Evolutionary conservation across 2,329 filamentous ascomycete genomes (phyloP), one percentile per base, ranked within the genome.

Genomic region (Clarireedia paspali): DNA sequence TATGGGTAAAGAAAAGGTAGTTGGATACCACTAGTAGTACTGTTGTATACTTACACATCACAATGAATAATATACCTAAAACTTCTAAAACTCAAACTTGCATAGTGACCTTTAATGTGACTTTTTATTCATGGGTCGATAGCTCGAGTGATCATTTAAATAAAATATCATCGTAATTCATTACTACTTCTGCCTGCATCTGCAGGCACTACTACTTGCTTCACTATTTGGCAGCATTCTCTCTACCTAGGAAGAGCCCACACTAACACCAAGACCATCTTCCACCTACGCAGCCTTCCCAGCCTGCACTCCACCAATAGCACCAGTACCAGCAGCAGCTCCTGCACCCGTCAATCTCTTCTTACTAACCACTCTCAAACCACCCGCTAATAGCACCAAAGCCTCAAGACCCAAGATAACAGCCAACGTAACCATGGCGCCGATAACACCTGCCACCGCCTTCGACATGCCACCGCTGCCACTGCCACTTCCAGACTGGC

Each of bases 371-470:
- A 86, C 66, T 58, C 78, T 77, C 60, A 83, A 76, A 0, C 82
- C 82, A 60, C 77, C 80, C 6, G 80, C 53, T 45, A 83, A 59
- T 69, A 85, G 65, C 51, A 80, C 69, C 20, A 83, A 61, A 1
- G 72, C 76, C 61, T 80, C 78, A 10, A 82, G 53, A 0, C 79
- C 81, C 45, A 86, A 63, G n/a, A 87, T 73, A 10, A 86, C 81
- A 24, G 75, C 83, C 40, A 88, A 68, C 1, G 84, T 86, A 17
- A 87, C 83, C 76, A 87, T 80, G 0, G 84, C 84, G 38, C 84
- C 84, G 66, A 95, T 91, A 5, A 92, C 89, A 51, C 90, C 89
- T 0, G 88, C 89, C n/a, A 91, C 83, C 5, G 82, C 78, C 39
- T 77, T 81, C 50, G 85, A 87, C 27, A 95, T 75, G n/a, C 66